Evolutionary conservation across 2,329 filamentous ascomycete species (phyloP).

Genomic region (Aspergillus tubingensis): DNA sequence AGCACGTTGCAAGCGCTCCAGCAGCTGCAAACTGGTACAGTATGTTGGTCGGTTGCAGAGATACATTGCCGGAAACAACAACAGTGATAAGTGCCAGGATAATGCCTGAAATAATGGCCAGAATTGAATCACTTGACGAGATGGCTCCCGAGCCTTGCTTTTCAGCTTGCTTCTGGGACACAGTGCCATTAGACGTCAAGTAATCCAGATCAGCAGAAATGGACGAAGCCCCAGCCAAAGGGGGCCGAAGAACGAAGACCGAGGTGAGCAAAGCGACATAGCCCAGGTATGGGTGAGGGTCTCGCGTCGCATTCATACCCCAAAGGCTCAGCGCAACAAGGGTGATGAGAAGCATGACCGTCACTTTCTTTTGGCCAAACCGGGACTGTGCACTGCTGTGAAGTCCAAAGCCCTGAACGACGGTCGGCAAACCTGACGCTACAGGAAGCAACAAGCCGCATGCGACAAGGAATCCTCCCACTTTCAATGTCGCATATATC

Average conservation of each 20-base stretch:
- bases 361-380: conserved; percentile 32
- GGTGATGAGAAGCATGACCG: conserved; percentile 27
- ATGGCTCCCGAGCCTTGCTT: conserved; percentile 11
- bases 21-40: conserved; percentile 26
- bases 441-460: conserved; percentile 52
- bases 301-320: conserved; percentile 34
- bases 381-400: conserved; percentile 18
- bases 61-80: conserved; percentile 25
- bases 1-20: conserved; percentile 29
- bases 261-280: conserved; percentile 51
- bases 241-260: conserved; percentile 52
- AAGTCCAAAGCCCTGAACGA: conserved; percentile 19
- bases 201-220: conserved; percentile 26
- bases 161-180: conserved; percentile 16
- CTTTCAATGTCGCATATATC: conserved; percentile 57
- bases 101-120: conserved; percentile 32
- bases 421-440: conserved; percentile 46
- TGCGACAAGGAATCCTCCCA: conserved; percentile 57
- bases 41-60: conserved; percentile 26
- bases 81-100: conserved; percentile 27
- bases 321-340: conserved; percentile 29
- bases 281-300: conserved; percentile 46
- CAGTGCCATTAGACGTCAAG: conserved; percentile 1
- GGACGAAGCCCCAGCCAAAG: conserved; percentile 34
- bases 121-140: conserved; percentile 28